Conservation (phyloP, 352 stramenopile genomes). For the Globisporangium carolinianum region DNA sequence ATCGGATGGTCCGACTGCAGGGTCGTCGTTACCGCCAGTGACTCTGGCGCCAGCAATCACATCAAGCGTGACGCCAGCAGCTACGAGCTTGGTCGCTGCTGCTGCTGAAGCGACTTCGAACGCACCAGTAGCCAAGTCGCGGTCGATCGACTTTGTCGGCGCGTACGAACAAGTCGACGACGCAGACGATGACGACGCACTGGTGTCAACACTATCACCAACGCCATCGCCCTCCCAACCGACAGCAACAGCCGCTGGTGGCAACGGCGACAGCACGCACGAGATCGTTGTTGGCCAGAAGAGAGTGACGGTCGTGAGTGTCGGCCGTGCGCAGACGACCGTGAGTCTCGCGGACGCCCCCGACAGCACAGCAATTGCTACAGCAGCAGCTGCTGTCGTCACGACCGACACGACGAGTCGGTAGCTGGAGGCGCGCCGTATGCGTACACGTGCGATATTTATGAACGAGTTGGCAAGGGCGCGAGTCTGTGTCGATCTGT, state of each 20-base stretch:
- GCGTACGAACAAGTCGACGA: slow-evolving; percentile 4
- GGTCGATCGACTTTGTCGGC: slow-evolving; percentile 9
- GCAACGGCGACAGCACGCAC: slow-evolving; percentile 15
- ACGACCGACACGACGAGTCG: neutral
- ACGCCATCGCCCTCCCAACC: too few relatives aligned
- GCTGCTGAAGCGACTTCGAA: too few relatives aligned
- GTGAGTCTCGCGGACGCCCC: slow-evolving; percentile 13
- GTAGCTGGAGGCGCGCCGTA: neutral
- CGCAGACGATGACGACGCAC: neutral
- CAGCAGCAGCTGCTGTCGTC: neutral
- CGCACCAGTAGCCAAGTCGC: neutral
- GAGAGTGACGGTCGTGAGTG: slow-evolving; percentile 42
- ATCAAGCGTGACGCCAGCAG: neutral
- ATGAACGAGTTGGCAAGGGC: neutral
- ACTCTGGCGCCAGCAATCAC: too few relatives aligned
- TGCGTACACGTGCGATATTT: slow-evolving; percentile 3
- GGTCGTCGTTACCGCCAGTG: too few relatives aligned
- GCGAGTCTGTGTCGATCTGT: neutral
- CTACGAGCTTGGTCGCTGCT: slow-evolving; percentile 1
- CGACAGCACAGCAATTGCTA: neutral
- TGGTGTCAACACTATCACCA: too few relatives aligned
- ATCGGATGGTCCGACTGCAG: too few relatives aligned
- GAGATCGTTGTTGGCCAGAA: slow-evolving; percentile 22
- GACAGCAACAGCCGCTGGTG: neutral
- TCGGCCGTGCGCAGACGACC: slow-evolving; percentile 32